Evolutionary conservation across 345 rosid genomes (phyloP).

Genomic region (Eutrema heterophyllum): DNA sequence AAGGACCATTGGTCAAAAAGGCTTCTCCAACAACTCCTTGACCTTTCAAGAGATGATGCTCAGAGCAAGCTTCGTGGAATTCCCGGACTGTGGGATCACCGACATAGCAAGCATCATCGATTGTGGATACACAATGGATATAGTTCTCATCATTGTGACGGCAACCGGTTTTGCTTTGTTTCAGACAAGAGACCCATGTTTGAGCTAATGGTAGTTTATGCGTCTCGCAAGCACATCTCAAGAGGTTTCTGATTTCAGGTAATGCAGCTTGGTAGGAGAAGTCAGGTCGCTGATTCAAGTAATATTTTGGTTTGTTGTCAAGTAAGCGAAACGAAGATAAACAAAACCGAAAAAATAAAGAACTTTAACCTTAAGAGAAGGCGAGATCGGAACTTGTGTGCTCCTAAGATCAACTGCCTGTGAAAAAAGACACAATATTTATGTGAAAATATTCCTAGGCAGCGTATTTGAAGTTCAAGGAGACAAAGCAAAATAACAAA

Average conservation of each 20-base stretch:
- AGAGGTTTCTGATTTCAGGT: conserved; percentile 72
- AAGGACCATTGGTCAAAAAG: conserved; percentile 79
- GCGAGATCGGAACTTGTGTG: conserved; percentile 43
- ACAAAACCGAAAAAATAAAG: neutral
- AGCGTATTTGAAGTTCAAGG: neutral
- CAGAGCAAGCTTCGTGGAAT: conserved; percentile 93
- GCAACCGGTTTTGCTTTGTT: conserved; percentile 82
- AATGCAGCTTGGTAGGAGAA: conserved; percentile 60
- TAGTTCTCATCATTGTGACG: conserved; percentile 81
- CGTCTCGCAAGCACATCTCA: conserved; percentile 71
- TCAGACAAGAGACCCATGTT: conserved; percentile 77
- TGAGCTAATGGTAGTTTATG: conserved; percentile 85
- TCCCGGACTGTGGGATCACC: conserved; percentile 49
- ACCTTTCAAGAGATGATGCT: conserved; percentile 90
- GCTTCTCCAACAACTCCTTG: conserved; percentile 91
- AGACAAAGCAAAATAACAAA: conserved; percentile 10
- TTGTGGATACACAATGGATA: conserved; percentile 66
- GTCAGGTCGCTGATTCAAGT: conserved; percentile 41
- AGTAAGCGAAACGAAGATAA: neutral
- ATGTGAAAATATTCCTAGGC: neutral
- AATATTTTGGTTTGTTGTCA: conserved; percentile 5
- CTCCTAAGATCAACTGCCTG: conserved; percentile 94
- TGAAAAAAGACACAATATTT: neutral
- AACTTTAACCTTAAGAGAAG: conserved; percentile 50
- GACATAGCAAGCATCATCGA: conserved; percentile 69